Evolutionary conservation across 2,329 filamentous ascomycete species (phyloP), one percentile per base, ranked within the genome.

Genomic region (Truncatella angustata): DNA sequence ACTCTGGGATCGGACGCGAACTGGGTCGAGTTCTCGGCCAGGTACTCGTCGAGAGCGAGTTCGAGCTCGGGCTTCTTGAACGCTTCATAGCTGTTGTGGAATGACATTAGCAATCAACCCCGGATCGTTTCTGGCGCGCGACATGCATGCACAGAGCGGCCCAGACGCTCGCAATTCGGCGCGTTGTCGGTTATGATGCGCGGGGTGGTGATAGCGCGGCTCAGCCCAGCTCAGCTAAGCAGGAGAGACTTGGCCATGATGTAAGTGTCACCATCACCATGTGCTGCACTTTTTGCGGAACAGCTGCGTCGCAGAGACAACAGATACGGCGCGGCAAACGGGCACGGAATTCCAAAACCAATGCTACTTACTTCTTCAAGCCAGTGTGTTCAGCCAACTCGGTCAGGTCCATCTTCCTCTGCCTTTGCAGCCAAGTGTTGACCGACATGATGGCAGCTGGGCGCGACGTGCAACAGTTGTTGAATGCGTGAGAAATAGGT

Each of bases 21-120:
- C 55, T 77, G 78, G 57, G 81, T 75, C 60, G 82, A 77, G 73
- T 96, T 88, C 56, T 81, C 77, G 59, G 83, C 78, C 42, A 96
- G 81, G 70, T 85, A 86, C 43, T 86, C 80, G 62, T 95, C 88
- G 57, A 96, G 82, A 40, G 81, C 81, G 54, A 79, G 70, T 65
- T 93, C 90, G 54, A 97, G 82, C 45, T 96, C 91, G 58, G 79
- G 76, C 73, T 96, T 96, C 70, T 87, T 88, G 58, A 87, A 74
- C 52, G 79, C 76, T 59, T 90, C 84, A 64, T 82, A 85, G 65
- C 88, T 92, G 64, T 58, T 50, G 24, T 43, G n/a, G 23, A n/a
- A 24, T 30, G 21, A 20, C 32, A n/a, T 35, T 32, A 50, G 47
- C 35, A 35, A 58, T 56, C 57, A 23, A 26, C 14, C 11, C 37